Percentiles rank a stretch among this genome's conserved stretches.
These are phyloP conservation scores for Casuarina cunninghamiana DNA, from an alignment of 306 rosid genomes.

Conservation along the genomic window DNA sequence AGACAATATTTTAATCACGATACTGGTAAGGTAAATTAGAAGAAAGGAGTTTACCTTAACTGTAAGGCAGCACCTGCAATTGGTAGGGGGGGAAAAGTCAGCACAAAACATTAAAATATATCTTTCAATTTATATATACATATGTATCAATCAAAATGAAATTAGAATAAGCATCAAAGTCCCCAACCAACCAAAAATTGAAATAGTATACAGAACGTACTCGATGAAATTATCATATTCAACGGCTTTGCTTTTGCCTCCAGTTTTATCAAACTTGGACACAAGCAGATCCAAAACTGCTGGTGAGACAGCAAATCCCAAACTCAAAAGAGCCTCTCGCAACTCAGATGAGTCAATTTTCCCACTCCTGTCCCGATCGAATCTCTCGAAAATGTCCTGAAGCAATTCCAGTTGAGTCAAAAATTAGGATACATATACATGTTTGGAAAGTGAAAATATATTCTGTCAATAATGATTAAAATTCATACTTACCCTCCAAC, in stretches of 20 bases:
- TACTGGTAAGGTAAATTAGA: slow-evolving; percentile 13
- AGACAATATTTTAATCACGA: background rate
- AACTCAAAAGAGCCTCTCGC: slow-evolving; percentile 80
- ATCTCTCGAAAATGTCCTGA: slow-evolving; percentile 82
- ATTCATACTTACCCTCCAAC: slow-evolving; percentile 72
- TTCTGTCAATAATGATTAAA: background rate
- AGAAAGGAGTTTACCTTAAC: slow-evolving; percentile 70
- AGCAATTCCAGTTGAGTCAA: slow-evolving; percentile 12
- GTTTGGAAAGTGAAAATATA: background rate
- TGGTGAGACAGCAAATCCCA: slow-evolving; percentile 87
- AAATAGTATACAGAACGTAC: slow-evolving; percentile 35
- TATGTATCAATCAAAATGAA: background rate
- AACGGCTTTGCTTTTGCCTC: slow-evolving; percentile 72
- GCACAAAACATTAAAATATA: background rate
- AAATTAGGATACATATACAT: background rate
- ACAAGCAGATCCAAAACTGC: slow-evolving; percentile 80
- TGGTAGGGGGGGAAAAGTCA: slow-evolving; percentile 13
- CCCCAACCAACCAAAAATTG: background rate
- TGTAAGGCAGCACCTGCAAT: slow-evolving; percentile 91
- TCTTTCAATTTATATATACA: background rate
- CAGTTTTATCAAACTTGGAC: slow-evolving; percentile 91
- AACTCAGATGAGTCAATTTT: slow-evolving; percentile 68
- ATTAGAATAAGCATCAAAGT: background rate
- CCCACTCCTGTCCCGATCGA: slow-evolving; percentile 92
- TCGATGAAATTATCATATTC: slow-evolving; percentile 97